Evolutionary conservation across 2,329 filamentous ascomycete species (phyloP), one percentile per base, ranked within the genome.

Genomic region (Aspergillus sp.): DNA sequence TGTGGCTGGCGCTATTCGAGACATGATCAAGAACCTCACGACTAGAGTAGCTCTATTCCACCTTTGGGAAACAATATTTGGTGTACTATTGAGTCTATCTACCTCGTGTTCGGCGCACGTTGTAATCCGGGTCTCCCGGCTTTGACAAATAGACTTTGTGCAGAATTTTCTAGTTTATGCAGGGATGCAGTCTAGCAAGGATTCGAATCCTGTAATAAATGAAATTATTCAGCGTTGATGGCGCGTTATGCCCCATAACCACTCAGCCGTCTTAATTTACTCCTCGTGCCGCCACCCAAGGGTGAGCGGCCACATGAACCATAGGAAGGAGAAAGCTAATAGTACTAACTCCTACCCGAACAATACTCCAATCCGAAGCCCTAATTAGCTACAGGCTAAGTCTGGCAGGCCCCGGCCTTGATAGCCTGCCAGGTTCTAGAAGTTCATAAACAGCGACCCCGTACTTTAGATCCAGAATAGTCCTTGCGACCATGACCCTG

Each of bases 381-480:
- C 23, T n/a, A 50, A 50, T 50, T 50, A 50, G 47, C 25, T 30
- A 15, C 15, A 30, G 15, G 30, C 47, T 50, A 50, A 30, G 25
- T 11, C 10, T 50, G 3, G 47, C 25, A 49, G 30, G 47, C 47
- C 25, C 27, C 47, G 13, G 47, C 7, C 13, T 8, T 8, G 4
- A 8, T 3, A 50, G 25, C 6, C 3, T n/a, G 27, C 47, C n/a
- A 30, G 5, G n/a, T 50, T 50, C 47, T 50, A 32, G 25, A 50
- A 50, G 47, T 50, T 50, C 47, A 50, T 50, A 50, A 50, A 32
- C 47, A 17, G 47, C 7, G 27, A 32, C n/a, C 30, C 39, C 53
- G 41, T 44, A 44, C 41, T 32, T 19, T 25, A 47, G 39, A 8
- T 25, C 15, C 27, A 44, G 11, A 19, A 17, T 3, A 11, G 47